These are phyloP conservation scores for Paecilomyces sp. DNA, from an alignment of 2,329 filamentous ascomycete genomes.

Conservation along the genomic window DNA sequence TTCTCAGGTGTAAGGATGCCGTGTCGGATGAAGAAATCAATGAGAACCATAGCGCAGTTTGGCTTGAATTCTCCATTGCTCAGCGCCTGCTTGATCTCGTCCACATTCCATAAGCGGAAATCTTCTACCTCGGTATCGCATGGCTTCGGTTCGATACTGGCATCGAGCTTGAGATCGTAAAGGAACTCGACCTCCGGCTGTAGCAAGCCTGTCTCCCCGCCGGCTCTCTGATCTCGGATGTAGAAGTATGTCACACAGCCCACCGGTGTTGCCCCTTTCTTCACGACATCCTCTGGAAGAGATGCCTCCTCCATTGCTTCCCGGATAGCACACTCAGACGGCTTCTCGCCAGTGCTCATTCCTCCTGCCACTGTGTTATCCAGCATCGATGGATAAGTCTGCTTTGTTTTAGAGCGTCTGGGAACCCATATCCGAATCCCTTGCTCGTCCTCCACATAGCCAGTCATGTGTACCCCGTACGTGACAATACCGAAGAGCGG, in stretches of 20 bases:
- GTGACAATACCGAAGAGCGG: slow-evolving; percentile 68
- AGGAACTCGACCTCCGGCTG: slow-evolving; percentile 90
- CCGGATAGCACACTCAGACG: slow-evolving; percentile 73
- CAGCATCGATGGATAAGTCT: slow-evolving; percentile 83
- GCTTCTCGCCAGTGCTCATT: slow-evolving; percentile 70
- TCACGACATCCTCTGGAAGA: slow-evolving; percentile 63
- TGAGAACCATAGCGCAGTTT: slow-evolving; percentile 75
- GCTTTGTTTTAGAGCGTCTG: slow-evolving; percentile 65
- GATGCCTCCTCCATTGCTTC: slow-evolving; percentile 88
- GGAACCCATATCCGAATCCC: slow-evolving; percentile 81
- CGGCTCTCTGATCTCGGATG: slow-evolving; percentile 65
- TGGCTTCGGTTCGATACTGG: slow-evolving; percentile 62
- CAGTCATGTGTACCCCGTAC: slow-evolving; percentile 77
- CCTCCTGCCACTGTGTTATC: slow-evolving; percentile 92
- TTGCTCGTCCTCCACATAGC: slow-evolving; percentile 51
- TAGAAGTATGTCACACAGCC: slow-evolving; percentile 82
- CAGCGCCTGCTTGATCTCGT: slow-evolving; percentile 67
- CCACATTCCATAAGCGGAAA: slow-evolving; percentile 70
- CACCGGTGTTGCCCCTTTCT: slow-evolving; percentile 48
- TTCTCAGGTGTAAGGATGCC: slow-evolving; percentile 72
- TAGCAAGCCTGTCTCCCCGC: slow-evolving; percentile 72
- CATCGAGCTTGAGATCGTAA: slow-evolving; percentile 75
- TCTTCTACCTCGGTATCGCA: slow-evolving; percentile 84
- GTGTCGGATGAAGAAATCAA: slow-evolving; percentile 87
- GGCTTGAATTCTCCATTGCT: slow-evolving; percentile 76